These are phyloP conservation scores for Cladophialophora chaetospira DNA, from an alignment of 2,329 filamentous ascomycete species.

Conservation along the genomic window DNA sequence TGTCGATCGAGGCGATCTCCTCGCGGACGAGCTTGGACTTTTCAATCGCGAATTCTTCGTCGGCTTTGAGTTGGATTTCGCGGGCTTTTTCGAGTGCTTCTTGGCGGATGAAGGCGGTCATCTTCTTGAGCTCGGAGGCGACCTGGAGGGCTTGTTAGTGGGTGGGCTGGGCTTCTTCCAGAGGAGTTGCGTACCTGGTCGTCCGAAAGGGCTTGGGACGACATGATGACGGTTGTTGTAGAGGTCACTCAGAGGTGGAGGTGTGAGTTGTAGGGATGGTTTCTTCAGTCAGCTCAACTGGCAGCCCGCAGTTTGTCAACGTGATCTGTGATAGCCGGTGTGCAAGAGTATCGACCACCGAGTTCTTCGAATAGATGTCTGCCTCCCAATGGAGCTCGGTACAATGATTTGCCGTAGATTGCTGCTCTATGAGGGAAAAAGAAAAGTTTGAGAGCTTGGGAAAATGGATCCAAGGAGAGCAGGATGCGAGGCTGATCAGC, in stretches of 20 bases:
- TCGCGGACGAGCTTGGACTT: slow-evolving; percentile 98
- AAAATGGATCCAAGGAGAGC: background rate
- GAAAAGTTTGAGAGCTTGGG: background rate
- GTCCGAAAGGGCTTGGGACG: slow-evolving; percentile 95
- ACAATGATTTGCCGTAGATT: slow-evolving; percentile 16
- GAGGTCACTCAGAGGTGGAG: slow-evolving; percentile 17
- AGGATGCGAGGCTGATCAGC: background rate
- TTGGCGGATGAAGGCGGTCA: slow-evolving; percentile 99
- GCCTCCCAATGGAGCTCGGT: background rate
- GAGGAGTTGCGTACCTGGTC: slow-evolving; percentile 71
- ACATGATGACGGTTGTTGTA: slow-evolving; percentile 66
- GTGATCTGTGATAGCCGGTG: background rate
- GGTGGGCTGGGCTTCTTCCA: background rate
- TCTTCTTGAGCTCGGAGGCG: slow-evolving; percentile 97
- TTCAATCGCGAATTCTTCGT: slow-evolving; percentile 98
- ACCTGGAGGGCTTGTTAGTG: slow-evolving; percentile 62
- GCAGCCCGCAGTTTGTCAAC: slow-evolving; percentile 14
- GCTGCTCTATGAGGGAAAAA: background rate
- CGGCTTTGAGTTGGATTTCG: slow-evolving; percentile 97
- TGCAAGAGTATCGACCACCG: background rate
- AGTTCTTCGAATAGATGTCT: background rate
- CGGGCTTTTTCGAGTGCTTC: slow-evolving; percentile 95
- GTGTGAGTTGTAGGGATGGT: background rate
- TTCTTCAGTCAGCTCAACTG: slow-evolving; percentile 25
- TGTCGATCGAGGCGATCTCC: slow-evolving; percentile 91